These are phyloP conservation scores for Aspergillus fumigatus DNA, from an alignment of 2,329 filamentous ascomycete species.

Conservation along the genomic window DNA sequence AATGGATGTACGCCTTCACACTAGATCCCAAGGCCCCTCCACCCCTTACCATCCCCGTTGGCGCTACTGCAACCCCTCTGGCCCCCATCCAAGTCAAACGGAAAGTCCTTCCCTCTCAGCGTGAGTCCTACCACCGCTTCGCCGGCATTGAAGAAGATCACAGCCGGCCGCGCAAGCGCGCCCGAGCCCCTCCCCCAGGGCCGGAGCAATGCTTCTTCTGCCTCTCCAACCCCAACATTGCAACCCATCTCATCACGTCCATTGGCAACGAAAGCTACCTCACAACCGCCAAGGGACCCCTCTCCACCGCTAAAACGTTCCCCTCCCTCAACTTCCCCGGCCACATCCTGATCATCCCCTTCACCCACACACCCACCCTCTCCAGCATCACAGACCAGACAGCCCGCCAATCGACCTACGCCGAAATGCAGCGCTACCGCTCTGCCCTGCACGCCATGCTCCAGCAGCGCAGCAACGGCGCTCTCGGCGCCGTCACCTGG, in stretches of 20 bases:
- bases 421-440: conserved; percentile 81
- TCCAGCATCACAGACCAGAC: conserved; percentile 59
- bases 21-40: conserved; percentile 61
- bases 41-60: conserved; percentile 58
- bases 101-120: conserved; percentile 34
- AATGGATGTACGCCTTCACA: conserved; percentile 57
- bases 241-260: conserved; percentile 81
- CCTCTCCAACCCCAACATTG: conserved; percentile 77
- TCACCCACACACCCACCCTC: conserved; percentile 75
- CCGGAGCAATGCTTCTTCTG: conserved; percentile 93
- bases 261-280: conserved; percentile 85
- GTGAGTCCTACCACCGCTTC: conserved; percentile 36
- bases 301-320: conserved; percentile 69
- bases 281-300: conserved; percentile 85
- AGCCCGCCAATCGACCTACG: conserved; percentile 55
- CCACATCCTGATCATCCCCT: conserved; percentile 87
- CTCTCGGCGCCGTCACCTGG: conserved; percentile 81
- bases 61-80: conserved; percentile 69
- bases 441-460: conserved; percentile 76
- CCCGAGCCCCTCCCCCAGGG: conserved; percentile 50
- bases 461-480: conserved; percentile 35
- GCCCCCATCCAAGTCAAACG: conserved; percentile 56
- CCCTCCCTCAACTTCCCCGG: conserved; percentile 69
- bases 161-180: conserved; percentile 37
- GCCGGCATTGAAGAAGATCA: conserved; percentile 35